phyloP scores from a whole-genome alignment of 2,329 filamentous ascomycete genomes.

The Nemania sp. region DNA sequence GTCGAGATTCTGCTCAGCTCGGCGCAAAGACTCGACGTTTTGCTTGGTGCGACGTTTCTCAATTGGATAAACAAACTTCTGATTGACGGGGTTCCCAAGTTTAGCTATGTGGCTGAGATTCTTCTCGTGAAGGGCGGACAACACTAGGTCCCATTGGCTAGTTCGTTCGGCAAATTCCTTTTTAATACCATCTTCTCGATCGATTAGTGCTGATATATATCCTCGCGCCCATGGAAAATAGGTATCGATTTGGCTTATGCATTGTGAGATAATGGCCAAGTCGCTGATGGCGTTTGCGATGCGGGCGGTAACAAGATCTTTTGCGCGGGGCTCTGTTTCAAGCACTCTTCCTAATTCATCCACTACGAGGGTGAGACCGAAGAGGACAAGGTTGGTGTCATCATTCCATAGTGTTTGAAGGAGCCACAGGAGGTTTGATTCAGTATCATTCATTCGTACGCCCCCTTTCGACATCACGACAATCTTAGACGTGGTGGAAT shows the following conservation, averaged over 20 bases:
- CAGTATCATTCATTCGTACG: background rate
- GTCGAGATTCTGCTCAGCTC: background rate
- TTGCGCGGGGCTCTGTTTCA: background rate
- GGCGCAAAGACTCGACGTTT: background rate
- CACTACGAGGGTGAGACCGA: background rate
- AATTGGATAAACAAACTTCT: background rate
- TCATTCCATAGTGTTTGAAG: background rate
- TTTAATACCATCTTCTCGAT: background rate
- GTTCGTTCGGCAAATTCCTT: background rate
- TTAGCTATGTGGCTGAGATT: background rate
- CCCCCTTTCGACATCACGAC: background rate
- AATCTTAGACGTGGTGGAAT: background rate
- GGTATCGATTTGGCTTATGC: background rate
- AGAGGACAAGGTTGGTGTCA: background rate
- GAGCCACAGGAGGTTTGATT: background rate
- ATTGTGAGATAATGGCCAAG: background rate
- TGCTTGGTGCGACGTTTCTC: background rate
- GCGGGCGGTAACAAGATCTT: background rate
- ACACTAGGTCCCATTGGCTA: background rate
- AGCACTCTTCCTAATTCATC: background rate
- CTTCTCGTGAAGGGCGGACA: background rate
- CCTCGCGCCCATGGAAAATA: background rate
- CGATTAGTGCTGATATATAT: background rate
- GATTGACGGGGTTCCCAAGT: background rate
- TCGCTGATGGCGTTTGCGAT: background rate